Percentiles rank a stretch among this genome's conserved stretches.
phyloP scores from a whole-genome alignment of 805 yeast species.

The Kurtzmaniella cleridarum region DNA sequence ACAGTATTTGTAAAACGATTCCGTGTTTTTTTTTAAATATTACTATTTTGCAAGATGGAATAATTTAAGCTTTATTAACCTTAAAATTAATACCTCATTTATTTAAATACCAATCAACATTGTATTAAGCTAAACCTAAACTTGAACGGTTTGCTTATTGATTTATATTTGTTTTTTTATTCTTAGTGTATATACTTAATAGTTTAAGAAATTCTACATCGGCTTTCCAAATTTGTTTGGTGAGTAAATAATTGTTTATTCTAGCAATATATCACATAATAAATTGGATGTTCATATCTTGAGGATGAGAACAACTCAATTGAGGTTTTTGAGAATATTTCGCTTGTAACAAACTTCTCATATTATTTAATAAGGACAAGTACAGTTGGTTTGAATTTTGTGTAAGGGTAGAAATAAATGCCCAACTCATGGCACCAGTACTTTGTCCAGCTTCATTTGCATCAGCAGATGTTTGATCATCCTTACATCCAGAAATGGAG shows the following conservation, averaged over 20 bases:
- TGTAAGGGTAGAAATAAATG: slow-evolving; percentile 24
- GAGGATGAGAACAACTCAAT: slow-evolving; percentile 35
- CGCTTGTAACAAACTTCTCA: slow-evolving; percentile 25
- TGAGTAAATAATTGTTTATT: background rate
- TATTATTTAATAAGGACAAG: slow-evolving; percentile 30
- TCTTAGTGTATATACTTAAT: too few relatives aligned
- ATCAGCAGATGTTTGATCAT: slow-evolving; percentile 38
- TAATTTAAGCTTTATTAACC: too few relatives aligned
- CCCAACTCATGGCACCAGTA: slow-evolving; percentile 38
- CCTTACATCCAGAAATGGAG: slow-evolving; percentile 34
- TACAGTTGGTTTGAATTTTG: slow-evolving; percentile 28
- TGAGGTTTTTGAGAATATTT: slow-evolving; percentile 38
- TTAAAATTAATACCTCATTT: too few relatives aligned
- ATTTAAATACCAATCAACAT: too few relatives aligned
- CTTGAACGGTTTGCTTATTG: too few relatives aligned
- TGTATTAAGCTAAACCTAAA: too few relatives aligned
- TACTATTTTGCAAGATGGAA: too few relatives aligned
- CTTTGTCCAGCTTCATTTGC: slow-evolving; percentile 29
- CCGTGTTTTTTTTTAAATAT: too few relatives aligned
- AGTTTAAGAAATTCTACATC: too few relatives aligned
- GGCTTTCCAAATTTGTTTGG: too few relatives aligned
- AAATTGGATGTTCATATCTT: slow-evolving; percentile 32
- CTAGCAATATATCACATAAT: slow-evolving; percentile 18
- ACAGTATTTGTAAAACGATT: too few relatives aligned
- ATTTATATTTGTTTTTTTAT: too few relatives aligned